These are phyloP conservation scores for Leccinum aurantiacum DNA, from an alignment of 768 basidiomycete species.

Conservation along the genomic window DNA sequence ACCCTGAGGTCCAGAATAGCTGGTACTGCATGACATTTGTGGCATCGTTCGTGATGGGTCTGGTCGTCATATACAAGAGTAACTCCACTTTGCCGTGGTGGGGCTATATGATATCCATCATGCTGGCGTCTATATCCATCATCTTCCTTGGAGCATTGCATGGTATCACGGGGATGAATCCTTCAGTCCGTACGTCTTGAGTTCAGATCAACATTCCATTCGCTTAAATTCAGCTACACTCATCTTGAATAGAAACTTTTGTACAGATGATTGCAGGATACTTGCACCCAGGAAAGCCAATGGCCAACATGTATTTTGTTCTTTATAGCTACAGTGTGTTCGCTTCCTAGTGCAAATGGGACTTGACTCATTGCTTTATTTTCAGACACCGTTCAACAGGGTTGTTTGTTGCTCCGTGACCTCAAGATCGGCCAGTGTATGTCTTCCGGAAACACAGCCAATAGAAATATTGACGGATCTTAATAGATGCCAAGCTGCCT, in stretches of 20 bases:
- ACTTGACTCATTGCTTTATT: conserved; percentile 28
- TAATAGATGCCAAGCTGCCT: conserved; percentile 50
- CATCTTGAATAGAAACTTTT: conserved; percentile 24
- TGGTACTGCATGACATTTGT: conserved; percentile 34
- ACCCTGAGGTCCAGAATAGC: conserved; percentile 34
- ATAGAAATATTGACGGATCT: conserved; percentile 38
- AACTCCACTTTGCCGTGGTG: conserved; percentile 60
- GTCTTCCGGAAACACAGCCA: neutral
- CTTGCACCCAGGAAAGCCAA: conserved; percentile 37
- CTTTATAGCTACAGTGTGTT: conserved; percentile 48
- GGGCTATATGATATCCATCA: conserved; percentile 53
- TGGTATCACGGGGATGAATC: conserved; percentile 43
- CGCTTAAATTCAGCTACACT: neutral
- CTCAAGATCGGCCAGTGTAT: conserved; percentile 44
- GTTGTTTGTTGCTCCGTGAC: conserved; percentile 53
- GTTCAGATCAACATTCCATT: neutral
- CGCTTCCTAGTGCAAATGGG: neutral
- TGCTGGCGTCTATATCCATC: conserved; percentile 49
- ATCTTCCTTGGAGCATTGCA: conserved; percentile 55
- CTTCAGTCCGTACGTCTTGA: conserved; percentile 21
- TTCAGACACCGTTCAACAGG: conserved; percentile 52
- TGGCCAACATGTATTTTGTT: conserved; percentile 45
- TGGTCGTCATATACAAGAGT: conserved; percentile 54
- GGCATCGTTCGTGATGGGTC: conserved; percentile 45
- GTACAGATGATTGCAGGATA: conserved; percentile 40